These are phyloP conservation scores for Collybia sordida DNA, from an alignment of 768 basidiomycete species.

Conservation along the genomic window DNA sequence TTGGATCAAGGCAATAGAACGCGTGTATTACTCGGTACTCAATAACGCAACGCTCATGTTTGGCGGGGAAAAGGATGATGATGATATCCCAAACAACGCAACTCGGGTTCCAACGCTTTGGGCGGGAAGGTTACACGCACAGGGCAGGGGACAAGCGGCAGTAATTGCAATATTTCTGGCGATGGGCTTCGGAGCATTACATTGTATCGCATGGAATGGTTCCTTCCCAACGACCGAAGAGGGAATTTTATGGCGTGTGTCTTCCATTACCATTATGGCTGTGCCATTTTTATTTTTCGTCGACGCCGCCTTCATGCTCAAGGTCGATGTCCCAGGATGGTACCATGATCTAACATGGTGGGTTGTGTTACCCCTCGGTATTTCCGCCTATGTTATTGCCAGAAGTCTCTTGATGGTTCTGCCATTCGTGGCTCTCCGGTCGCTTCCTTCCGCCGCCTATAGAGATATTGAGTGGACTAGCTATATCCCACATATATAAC, in stretches of 20 bases:
- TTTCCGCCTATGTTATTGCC: too few species aligned
- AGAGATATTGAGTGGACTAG: too few species aligned
- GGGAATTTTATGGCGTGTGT: not conserved
- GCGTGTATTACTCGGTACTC: too few species aligned
- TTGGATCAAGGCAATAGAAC: not conserved
- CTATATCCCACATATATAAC: too few species aligned
- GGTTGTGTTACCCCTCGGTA: too few species aligned
- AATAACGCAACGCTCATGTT: not conserved
- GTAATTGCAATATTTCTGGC: not conserved
- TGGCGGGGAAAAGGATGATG: too few species aligned
- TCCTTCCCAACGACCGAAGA: not conserved
- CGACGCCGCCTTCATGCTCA: too few species aligned
- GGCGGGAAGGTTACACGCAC: not conserved
- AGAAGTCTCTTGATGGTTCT: too few species aligned
- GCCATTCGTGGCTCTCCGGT: too few species aligned
- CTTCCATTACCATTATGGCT: not conserved
- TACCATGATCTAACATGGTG: conserved; percentile 3
- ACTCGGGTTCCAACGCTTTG: not conserved
- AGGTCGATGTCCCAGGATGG: not conserved
- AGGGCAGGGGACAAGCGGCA: not conserved
- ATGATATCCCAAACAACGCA: too few species aligned
- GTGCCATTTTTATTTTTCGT: not conserved
- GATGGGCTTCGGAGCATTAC: not conserved
- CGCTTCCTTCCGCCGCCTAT: too few species aligned
- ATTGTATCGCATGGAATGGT: conserved; percentile 1